Base-by-base conservation (phyloP, 2,329 filamentous ascomycete species). In the Fusarium pseudograminearum region DNA sequence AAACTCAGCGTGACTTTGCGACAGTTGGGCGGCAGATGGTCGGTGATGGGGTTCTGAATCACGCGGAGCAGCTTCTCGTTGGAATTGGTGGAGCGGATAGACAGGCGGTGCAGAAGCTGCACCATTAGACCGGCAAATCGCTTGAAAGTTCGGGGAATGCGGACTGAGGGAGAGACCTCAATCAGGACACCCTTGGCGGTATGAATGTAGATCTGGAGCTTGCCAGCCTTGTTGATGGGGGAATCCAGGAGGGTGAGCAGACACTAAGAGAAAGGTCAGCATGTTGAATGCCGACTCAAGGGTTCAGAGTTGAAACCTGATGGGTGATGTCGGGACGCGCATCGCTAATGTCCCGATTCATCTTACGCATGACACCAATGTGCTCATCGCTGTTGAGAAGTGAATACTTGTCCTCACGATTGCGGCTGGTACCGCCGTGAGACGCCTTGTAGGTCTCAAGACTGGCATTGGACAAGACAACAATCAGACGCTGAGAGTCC, bases 51-150 rank as follows among this genome's bases (percentile, higher is more conserved):
- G 80, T 98, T 98, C 81, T 96, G 94, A 81, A 99, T 98, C 74
- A 99, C 96, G 74, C 96, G 95, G 62, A 99, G 87, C 28, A 99
- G 89, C 84, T 98, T 99, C 83, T 99, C 96, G 78, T 98, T 94
- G 6, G 95, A 98, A 72, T 95, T 97, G 71, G 95, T 97, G 40
- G 95, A 98, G 71, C 96, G 91, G 77, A 99, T 99, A 44, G 95
- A 97, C 42, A 98, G 89, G 63, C 94, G 92, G 82, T 99, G 96
- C 45, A 99, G 89, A 38, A 99, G 87, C 83, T 99, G 96, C 57
- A 99, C 96, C 96, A 99, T 99, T 66, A 99, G 85, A 83, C 96
- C 96, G 46, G 96, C 96, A 76, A 99, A 99, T 41, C 96, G 94
- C 87, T 99, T 99, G 83, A 99, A 99, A 1, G 96, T 99, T 81